Base-by-base conservation (phyloP, 2,329 filamentous ascomycete species). In the Chaetomiaceae sp. region DNA sequence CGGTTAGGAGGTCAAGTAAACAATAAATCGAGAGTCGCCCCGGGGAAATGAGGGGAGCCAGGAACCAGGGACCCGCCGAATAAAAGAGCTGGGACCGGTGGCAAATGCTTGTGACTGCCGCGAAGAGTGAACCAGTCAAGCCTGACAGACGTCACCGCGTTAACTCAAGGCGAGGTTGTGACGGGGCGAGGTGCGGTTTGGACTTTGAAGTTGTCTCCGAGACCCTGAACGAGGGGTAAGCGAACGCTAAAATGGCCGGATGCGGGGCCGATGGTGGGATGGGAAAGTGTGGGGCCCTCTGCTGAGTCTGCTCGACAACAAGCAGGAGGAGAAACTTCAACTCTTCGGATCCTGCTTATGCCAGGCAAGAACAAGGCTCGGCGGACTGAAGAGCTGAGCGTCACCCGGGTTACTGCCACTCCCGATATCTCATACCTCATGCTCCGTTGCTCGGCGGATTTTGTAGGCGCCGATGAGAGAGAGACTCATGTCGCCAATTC, bases 181-280 rank as follows among this genome's bases (percentile, higher is more conserved):
- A 15, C 6, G 14, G 22, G 25, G 6, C 6, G 27, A n/a, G 23
- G 12, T 51, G 36, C 27, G 33, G 22, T 47, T 42, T 22, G 29
- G 15, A 22, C 5, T 46, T 15, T 40, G 43, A 37, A 47, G 43
- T 38, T 42, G 29, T 40, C 33, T 22, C 27, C 25, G n/a, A 27
- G 25, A 15, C 36, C 27, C 20, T 37, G 27, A 22, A 17, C 42
- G 43, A 52, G 50, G 50, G 43, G 42, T 47, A 43, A n/a, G n/a
- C n/a, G n/a, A n/a, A 47, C 14, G 27, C 14, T 7, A 11, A 47
- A 29, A 12, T 53, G 31, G 17, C 38, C 37, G 44, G 19, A 44
- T 53, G 44, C 45, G 51, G 51, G 44, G 44, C 43, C 12, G n/a
- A 7, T 14, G 43, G 12, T 12, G 22, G 36, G 22, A 48, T 8